Conservation (phyloP, 345 rosid species). For the Chamaenerion angustifolium region DNA sequence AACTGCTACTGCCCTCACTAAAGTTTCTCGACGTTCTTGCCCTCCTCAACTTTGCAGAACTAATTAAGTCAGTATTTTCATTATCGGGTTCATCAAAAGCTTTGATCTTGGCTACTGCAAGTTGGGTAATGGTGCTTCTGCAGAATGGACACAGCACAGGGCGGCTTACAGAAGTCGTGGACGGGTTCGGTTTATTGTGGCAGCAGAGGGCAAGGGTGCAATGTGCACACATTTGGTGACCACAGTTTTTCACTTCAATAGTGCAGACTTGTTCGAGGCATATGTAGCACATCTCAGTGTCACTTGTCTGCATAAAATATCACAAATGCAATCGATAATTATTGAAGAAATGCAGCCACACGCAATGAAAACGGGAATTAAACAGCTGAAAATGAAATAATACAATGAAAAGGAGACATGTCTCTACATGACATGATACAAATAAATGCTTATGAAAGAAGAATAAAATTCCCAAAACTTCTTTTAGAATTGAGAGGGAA, state of each 20-base stretch:
- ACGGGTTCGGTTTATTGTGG: conserved; percentile 94
- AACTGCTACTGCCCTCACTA: conserved; percentile 91
- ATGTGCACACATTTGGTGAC: conserved; percentile 98
- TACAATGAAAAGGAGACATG: too few relatives aligned
- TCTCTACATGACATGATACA: too few relatives aligned
- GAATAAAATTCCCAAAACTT: neutral
- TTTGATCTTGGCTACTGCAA: conserved; percentile 53
- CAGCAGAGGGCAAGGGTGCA: conserved; percentile 96
- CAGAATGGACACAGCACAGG: conserved; percentile 89
- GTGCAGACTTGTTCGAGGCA: conserved; percentile 95
- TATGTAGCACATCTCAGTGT: conserved; percentile 77
- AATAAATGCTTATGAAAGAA: neutral
- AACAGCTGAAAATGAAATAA: too few relatives aligned
- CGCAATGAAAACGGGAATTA: too few relatives aligned
- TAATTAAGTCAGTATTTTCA: conserved; percentile 27
- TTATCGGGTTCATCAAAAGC: conserved; percentile 31
- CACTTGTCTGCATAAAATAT: conserved; percentile 46
- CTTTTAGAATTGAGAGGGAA: neutral
- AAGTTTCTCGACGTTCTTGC: conserved; percentile 52
- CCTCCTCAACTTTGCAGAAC: conserved; percentile 55
- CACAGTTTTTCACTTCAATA: conserved; percentile 80
- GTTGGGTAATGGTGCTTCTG: conserved; percentile 56
- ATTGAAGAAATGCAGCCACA: too few relatives aligned
- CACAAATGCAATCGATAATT: too few relatives aligned
- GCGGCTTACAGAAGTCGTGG: conserved; percentile 48